Evolutionary conservation across 2,329 filamentous ascomycete species (phyloP), one percentile per base, ranked within the genome.

Genomic region (Myriosclerotinia duriaeana): DNA sequence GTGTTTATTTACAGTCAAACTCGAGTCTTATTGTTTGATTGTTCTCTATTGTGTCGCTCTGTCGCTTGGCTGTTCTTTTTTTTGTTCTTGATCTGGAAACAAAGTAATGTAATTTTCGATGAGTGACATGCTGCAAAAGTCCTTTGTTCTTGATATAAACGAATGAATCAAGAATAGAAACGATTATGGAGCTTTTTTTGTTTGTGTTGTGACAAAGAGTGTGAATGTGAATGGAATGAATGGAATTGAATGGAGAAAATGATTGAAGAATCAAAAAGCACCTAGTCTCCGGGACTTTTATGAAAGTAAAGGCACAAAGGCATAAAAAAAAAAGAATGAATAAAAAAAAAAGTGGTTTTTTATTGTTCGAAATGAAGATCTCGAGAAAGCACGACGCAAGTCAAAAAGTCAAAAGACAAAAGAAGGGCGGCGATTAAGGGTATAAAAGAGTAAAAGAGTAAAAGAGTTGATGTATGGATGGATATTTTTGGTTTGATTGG

Each of bases 101-200:
- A 65, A 65, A 44, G 64, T 26, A 15, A 60, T 26, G 34, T 26
- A 30, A 15, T 34, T 44, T 58, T 53, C 20, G 22, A 60, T 22
- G 34, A 60, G 26, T 54, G 22, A 53, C 64, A 65, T 65, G 36
- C 36, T 60, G 46, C 34, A 12, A 38, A 42, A 53, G 38, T 22
- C 15, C 17, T 60, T 30, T 65, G 34, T 65, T 44, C 36, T 26
- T 12, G 44, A 50, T 40, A 34, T 53, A 44, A 53, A 65, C 12
- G 44, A 65, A 30, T 60, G 63, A 65, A 44, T 65, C 64, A 53
- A 60, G 34, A 65, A 65, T 60, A 59, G 64, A 60, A 55, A 55
- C 22, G 15, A 42, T 40, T 53, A 34, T 36, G 38, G 8, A 2
- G 20, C 5, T 26, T n/a, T n/a, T 20, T 15, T 8, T 46, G 44